Base-by-base conservation (phyloP, 2,329 filamentous ascomycete genomes). In the Nannizzia gypsea region DNA sequence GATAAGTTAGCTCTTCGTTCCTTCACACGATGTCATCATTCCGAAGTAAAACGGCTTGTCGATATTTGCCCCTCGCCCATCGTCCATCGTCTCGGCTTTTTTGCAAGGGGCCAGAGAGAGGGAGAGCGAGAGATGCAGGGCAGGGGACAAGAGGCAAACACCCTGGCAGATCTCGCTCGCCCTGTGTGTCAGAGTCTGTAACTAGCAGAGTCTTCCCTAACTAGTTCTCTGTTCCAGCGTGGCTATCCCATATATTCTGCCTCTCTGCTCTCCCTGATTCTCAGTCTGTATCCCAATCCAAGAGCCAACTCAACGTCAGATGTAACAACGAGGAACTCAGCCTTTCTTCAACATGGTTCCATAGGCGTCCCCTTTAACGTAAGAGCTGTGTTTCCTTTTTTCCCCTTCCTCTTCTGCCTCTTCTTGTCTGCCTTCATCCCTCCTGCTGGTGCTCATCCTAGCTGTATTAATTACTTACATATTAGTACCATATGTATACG, bases 401-500 rank as follows among this genome's bases (percentile, higher is more conserved):
- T 62, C 56, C 50, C 36, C 61, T 60, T 59, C 11, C 56, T 44
- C 59, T 46, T 60, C 38, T 59, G 58, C 56, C 40, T 52, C 55
- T 58, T 57, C 59, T 62, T 11, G n/a, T n/a, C 22, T 36, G 31
- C 31, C 31, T 62, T 57, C 50, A 36, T 13, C 56, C 34, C 59
- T 46, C 59, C 40, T 59, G 58, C 56, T 57, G 57, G 61, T 4
- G 31, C 26, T 28, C 48, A 52, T 31, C 48, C 48, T 31, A 52
- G 48, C 46, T 22, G 46, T 52, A 52, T 52, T 52, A 28, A 52
- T 52, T 52, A 52, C 46, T 52, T 52, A 52, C 46, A 52, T 52
- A 52, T 52, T 31, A 31, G 46, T 52, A 52, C 46, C 46, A 52
- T 52, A 52, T 52, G 56, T 44, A 52, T 52, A 52, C 46, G 46